Evolutionary conservation across 768 basidiomycete genomes (phyloP).

Genomic region (Clitopilus passeckerianus): DNA sequence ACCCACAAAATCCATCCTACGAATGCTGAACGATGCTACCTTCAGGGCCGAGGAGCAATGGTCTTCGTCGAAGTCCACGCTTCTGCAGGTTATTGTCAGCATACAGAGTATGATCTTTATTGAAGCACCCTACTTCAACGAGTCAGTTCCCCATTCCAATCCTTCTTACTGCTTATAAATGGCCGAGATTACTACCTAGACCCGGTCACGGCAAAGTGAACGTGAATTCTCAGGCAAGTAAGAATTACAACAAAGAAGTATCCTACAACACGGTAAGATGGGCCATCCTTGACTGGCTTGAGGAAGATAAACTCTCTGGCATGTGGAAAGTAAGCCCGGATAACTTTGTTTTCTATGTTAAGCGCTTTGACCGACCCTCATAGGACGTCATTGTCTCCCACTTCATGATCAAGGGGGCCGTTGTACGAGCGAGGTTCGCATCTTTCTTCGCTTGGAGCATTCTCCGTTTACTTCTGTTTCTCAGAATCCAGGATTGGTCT

Average conservation of each 20-base stretch:
- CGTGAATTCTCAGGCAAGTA: conserved; percentile 25
- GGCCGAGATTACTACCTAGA: conserved; percentile 19
- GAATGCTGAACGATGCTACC: too few species aligned
- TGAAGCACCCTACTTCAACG: conserved; percentile 52
- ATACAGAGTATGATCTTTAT: conserved; percentile 58
- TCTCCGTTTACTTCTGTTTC: background rate
- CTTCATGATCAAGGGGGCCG: conserved; percentile 34
- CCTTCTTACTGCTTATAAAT: background rate
- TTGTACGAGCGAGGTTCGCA: conserved; percentile 37
- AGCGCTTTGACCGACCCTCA: conserved; percentile 3
- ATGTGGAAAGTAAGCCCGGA: conserved; percentile 39
- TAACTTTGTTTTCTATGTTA: background rate
- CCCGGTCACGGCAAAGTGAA: conserved; percentile 43
- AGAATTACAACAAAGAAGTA: conserved; percentile 41
- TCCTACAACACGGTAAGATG: conserved; percentile 38
- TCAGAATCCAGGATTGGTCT: conserved; percentile 31
- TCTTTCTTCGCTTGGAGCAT: background rate
- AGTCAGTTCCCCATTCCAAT: conserved; percentile 27
- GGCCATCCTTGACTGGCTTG: conserved; percentile 52
- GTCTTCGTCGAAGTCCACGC: conserved; percentile 39
- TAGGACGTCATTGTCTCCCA: conserved; percentile 49
- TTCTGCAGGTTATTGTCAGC: conserved; percentile 52
- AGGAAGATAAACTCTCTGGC: conserved; percentile 32
- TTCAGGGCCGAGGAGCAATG: conserved; percentile 34
- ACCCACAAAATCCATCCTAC: too few species aligned